Evolutionary conservation across 352 stramenopile species (phyloP).

Genomic region (Globisporangium irregulare): DNA sequence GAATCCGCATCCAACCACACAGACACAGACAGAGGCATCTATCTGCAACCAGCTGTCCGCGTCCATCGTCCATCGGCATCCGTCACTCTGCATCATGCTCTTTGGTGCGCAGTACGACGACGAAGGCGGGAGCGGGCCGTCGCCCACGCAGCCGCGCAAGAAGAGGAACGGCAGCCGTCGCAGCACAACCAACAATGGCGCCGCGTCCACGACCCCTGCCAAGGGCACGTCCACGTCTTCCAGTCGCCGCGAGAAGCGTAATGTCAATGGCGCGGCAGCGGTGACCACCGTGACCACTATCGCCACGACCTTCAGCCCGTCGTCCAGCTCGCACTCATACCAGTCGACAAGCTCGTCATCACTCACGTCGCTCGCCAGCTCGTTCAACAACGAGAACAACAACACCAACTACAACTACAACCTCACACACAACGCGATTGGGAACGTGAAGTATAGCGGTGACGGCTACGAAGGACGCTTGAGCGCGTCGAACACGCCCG

Average conservation of each 20-base stretch:
- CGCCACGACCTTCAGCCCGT: conserved; percentile 15
- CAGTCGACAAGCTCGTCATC: conserved; percentile 26
- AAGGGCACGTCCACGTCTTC: conserved; percentile 1
- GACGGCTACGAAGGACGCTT: conserved; percentile 9
- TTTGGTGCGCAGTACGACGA: conserved; percentile 57
- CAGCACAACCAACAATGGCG: background rate
- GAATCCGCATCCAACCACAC: background rate
- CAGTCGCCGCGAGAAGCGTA: conserved; percentile 8
- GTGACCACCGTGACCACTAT: background rate
- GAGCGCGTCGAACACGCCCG: conserved; percentile 14
- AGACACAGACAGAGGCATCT: background rate
- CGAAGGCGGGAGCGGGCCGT: conserved; percentile 29
- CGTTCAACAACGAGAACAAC: conserved; percentile 18
- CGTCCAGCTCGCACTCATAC: conserved; percentile 17
- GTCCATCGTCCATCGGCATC: background rate
- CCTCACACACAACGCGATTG: conserved; percentile 17
- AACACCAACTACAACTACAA: conserved; percentile 13
- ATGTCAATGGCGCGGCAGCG: background rate
- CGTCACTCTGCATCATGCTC: conserved; percentile 28
- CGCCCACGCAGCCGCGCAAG: conserved; percentile 29
- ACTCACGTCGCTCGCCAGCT: conserved; percentile 16
- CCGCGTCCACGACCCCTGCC: conserved; percentile 3
- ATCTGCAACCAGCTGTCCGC: background rate
- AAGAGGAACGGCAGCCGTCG: conserved; percentile 23
- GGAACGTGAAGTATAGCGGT: conserved; percentile 6